Evolutionary conservation across 441 rosid species (phyloP).

Genomic region (Euphorbia schlechtendalii): DNA sequence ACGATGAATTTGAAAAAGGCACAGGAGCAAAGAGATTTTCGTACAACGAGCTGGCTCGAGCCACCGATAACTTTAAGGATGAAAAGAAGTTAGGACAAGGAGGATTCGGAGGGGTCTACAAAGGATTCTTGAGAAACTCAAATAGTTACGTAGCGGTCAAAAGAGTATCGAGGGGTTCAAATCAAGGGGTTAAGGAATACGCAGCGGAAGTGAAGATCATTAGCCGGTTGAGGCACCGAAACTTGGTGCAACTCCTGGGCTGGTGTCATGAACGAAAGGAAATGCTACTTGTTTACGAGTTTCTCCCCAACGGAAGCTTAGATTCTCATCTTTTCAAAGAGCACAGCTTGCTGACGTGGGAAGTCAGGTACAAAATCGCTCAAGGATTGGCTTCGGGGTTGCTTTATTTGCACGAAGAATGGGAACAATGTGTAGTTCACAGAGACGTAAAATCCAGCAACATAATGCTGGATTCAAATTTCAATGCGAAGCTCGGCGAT

Average conservation of each 20-base stretch:
- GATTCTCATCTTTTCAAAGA: conserved; percentile 33
- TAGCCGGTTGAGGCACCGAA: conserved; percentile 30
- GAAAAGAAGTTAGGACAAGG: conserved; percentile 44
- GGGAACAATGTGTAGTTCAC: conserved; percentile 9
- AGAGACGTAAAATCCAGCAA: conserved; percentile 8
- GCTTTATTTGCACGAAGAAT: conserved; percentile 22
- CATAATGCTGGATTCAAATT: conserved; percentile 19
- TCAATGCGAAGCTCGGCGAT: conserved; percentile 34
- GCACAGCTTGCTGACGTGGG: conserved; percentile 20
- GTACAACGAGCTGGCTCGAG: conserved; percentile 20
- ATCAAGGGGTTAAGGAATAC: conserved; percentile 33
- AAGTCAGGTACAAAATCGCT: conserved; percentile 22
- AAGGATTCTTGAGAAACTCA: conserved; percentile 15
- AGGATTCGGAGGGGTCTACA: conserved; percentile 48
- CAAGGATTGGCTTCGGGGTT: conserved; percentile 26
- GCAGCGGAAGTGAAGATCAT: conserved; percentile 34
- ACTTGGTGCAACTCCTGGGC: conserved; percentile 29
- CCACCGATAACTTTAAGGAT: conserved; percentile 25
- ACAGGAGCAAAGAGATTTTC: conserved; percentile 30
- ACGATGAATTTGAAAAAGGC: conserved; percentile 21
- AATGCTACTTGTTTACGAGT: conserved; percentile 18
- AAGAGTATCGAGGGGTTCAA: conserved; percentile 29
- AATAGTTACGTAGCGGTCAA: conserved; percentile 29
- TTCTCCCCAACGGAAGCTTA: too few relatives aligned
- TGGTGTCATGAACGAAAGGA: conserved; percentile 34